Evolutionary conservation across 129 eudicot genomes (phyloP).

Genomic region (Dittrichia graveolens): DNA sequence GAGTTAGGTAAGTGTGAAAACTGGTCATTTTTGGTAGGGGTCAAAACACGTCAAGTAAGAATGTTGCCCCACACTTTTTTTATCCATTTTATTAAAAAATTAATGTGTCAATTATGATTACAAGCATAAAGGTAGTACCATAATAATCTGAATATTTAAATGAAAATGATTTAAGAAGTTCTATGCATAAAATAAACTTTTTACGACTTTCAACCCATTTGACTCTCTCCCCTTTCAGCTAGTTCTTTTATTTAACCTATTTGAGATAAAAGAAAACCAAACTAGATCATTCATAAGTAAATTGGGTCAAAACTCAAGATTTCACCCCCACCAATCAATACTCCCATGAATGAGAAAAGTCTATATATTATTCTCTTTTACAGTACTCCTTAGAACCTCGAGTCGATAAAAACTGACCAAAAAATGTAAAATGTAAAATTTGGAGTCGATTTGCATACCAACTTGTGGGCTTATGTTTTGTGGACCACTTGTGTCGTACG

Average conservation of each 20-base stretch:
- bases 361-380: no score
- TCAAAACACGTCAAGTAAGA: not conserved
- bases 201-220: not conserved
- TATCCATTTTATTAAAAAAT: not conserved
- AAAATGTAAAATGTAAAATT: conserved; percentile 5
- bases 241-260: no score
- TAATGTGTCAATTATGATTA: not conserved
- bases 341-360: no score
- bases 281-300: no score
- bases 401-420: not conserved
- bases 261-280: no score
- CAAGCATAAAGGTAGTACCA: not conserved
- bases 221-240: no score
- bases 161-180: not conserved
- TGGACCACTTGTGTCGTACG: conserved; percentile 98
- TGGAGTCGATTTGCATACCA: conserved; percentile 45
- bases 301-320: no score
- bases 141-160: not conserved
- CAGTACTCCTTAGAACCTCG: no score
- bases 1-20: not conserved
- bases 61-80: no score
- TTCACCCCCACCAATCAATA: no score
- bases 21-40: not conserved
- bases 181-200: not conserved
- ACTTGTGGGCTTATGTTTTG: conserved; percentile 81